Percentiles rank a stretch among this genome's conserved stretches.
phyloP scores from a whole-genome alignment of 139 green algal species.

The Zygnema circumcarinatum region DNA sequence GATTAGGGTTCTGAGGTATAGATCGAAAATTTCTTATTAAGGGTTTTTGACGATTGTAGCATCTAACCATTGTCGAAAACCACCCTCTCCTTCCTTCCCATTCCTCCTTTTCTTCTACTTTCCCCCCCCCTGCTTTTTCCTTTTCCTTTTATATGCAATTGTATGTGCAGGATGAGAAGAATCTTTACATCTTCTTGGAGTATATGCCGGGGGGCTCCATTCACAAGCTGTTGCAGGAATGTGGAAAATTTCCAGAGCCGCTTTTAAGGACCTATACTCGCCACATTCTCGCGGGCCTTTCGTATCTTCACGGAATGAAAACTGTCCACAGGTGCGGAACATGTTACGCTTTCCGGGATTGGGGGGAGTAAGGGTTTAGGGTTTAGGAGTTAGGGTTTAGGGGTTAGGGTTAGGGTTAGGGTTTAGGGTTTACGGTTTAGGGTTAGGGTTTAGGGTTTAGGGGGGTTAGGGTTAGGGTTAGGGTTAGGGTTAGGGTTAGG shows the following conservation, averaged over 20 bases:
- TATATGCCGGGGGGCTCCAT: conserved; percentile 66
- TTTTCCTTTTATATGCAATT: not conserved
- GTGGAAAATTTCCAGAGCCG: conserved; percentile 63
- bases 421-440: too few species aligned
- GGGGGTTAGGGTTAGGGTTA: too few species aligned
- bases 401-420: too few species aligned
- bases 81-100: conserved; percentile 4
- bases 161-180: conserved; percentile 39
- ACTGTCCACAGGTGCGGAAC: conserved; percentile 57
- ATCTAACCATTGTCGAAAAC: too few species aligned
- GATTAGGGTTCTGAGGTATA: too few species aligned
- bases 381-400: too few species aligned
- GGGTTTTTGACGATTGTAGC: too few species aligned
- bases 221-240: conserved; percentile 48
- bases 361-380: too few species aligned
- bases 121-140: conserved; percentile 1
- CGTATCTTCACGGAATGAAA: conserved; percentile 62
- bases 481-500: too few species aligned
- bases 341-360: too few species aligned
- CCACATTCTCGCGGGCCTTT: conserved; percentile 68
- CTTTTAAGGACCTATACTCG: conserved; percentile 70
- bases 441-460: too few species aligned
- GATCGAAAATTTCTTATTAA: too few species aligned
- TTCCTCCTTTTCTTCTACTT: not conserved
- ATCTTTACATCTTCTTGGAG: conserved; percentile 67